Percentiles rank a stretch among this genome's conserved stretches.
Conservation (phyloP, 1,284 basidiomycete species). For the Xanthoconium separans region DNA sequence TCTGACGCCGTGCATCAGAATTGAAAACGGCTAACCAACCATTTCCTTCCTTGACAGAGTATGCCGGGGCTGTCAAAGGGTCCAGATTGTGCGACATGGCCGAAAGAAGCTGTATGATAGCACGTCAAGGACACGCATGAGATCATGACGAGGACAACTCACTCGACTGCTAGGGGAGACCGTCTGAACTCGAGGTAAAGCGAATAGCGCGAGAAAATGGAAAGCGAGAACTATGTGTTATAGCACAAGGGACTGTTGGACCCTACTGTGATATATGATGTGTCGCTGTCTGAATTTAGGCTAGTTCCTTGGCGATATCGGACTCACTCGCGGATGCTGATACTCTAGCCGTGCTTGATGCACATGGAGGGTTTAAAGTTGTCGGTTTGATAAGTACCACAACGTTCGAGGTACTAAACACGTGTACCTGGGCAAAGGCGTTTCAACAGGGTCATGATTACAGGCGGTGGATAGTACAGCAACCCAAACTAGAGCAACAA, state of each 20-base stretch:
- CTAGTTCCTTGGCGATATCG: constrained; percentile 12
- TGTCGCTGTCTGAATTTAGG: constrained; percentile 7
- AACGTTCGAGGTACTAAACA: neutral
- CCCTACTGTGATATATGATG: neutral
- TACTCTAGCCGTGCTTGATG: neutral
- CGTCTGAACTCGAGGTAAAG: neutral
- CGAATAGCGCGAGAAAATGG: neutral
- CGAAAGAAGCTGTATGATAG: neutral
- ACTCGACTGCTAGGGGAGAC: neutral
- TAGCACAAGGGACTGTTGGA: constrained; percentile 1
- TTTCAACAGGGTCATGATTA: neutral
- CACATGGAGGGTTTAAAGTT: constrained; percentile 3
- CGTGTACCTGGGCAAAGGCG: neutral
- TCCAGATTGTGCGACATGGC: constrained; percentile 31
- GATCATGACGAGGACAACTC: neutral
- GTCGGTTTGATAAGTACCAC: constrained; percentile 1
- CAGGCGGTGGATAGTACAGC: too few species aligned
- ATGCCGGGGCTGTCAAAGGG: constrained; percentile 30
- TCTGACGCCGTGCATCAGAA: constrained; percentile 34
- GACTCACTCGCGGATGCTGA: neutral
- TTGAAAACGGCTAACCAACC: constrained; percentile 40
- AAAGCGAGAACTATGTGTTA: neutral
- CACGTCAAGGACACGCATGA: constrained; percentile 8
- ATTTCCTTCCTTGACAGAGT: constrained; percentile 37
- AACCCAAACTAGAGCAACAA: too few species aligned